Evolutionary conservation across 1,284 basidiomycete genomes (phyloP), one percentile per base, ranked within the genome.

Genomic region (Pulchroboletus neoregius): DNA sequence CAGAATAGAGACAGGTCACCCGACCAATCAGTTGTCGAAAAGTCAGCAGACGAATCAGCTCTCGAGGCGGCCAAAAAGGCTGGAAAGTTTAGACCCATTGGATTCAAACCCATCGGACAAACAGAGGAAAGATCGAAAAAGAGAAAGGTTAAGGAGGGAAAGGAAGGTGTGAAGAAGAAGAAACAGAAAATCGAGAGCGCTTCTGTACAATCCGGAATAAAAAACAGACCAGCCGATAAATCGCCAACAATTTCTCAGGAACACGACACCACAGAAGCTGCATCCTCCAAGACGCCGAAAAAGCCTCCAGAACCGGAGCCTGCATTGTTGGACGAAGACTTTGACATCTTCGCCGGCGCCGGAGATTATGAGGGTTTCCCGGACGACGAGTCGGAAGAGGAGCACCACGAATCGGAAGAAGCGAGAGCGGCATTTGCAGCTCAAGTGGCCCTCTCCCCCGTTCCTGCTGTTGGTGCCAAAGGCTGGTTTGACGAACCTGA

Each of bases 261-360:
- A 43, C 20, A 1, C 2, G 37, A 39, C 11, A 28, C 11, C 13
- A 23, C 36, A 26, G 39, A 45, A 39, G 24, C 43, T 22, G 48
- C 39, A 4, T 39, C 51, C 1, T 39, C 51, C 16, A 43, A 50
- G 12, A 38, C 12, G 9, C 16, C 26, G 1, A 32, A 23, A 34
- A 51, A 44, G n/a, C 40, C 10, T 0, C 39, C 38, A 28, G 58
- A 62, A 38, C 51, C 31, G 0, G 53, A 58, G 36, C 39, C 31
- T 1, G 15, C 34, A 9, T 35, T 41, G 3, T 38, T 70, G 7
- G 70, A 73, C 33, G 76, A 80, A 15, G 75, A 86, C 46, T 72
- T 85, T 46, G 80, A 88, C 58, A 95, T 95, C 46, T 96, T 96
- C 64, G 88, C 82, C 1, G 92, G 75, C 42, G 91, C 80, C 1